Conservation (phyloP, 441 rosid genomes). For the Populus hybrid region DNA sequence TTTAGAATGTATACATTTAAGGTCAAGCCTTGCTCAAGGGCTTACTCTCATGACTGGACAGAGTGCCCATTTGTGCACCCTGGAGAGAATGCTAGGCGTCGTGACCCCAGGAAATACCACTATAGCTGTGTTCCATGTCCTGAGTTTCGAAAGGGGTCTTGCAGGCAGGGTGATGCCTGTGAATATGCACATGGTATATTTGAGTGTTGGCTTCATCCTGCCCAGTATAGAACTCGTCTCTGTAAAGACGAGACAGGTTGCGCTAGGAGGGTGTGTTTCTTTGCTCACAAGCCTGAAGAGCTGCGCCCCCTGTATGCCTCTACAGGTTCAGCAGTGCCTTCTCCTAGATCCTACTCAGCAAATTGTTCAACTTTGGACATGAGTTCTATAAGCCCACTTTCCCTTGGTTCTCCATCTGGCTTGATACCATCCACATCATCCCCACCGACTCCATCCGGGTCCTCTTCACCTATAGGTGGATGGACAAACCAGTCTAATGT, state of each 20-base stretch:
- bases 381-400: constrained; percentile 57
- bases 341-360: constrained; percentile 60
- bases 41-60: constrained; percentile 86
- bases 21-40: constrained; percentile 74
- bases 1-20: constrained; percentile 77
- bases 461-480: constrained; percentile 55
- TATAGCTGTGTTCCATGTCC: constrained; percentile 77
- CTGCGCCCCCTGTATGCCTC: constrained; percentile 60
- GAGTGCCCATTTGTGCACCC: constrained; percentile 90
- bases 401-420: constrained; percentile 55
- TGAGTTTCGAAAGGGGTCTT: constrained; percentile 66
- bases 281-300: constrained; percentile 68
- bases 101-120: constrained; percentile 74
- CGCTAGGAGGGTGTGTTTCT: constrained; percentile 68
- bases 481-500: constrained; percentile 57
- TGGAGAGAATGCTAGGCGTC: constrained; percentile 78
- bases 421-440: constrained; percentile 48
- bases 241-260: constrained; percentile 74
- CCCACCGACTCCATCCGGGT: constrained; percentile 55
- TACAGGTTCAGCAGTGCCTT: constrained; percentile 81
- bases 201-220: constrained; percentile 91
- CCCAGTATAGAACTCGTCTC: constrained; percentile 70
- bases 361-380: constrained; percentile 49
- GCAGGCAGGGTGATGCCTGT: constrained; percentile 64
- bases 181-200: constrained; percentile 84